Evolutionary conservation across 1,284 basidiomycete genomes (phyloP), one percentile per base, ranked within the genome.

Genomic region (Marasmius tenuissimus): DNA sequence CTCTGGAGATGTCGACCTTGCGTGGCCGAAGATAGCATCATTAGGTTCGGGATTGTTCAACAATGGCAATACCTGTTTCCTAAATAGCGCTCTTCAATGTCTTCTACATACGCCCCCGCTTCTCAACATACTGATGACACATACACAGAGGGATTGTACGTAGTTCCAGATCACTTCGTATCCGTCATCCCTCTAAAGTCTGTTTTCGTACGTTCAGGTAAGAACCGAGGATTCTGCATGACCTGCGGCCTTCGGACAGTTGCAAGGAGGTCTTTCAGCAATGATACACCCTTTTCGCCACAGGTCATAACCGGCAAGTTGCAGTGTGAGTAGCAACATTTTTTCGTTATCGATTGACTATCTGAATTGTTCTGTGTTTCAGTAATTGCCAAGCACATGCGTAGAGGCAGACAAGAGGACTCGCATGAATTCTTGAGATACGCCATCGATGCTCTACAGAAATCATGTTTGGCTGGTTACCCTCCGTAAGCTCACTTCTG

Each of bases 391-490:
- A 96, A 95, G 73, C 91, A 94, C 66, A 88, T 99, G 83, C 87
- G 90, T 56, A 85, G 81, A 72, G 94, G 94, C n/a, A 81, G 95
- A 65, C 97, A 99, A 76, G 97, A 99, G 74, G 97, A 99, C 74
- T 91, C 97, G 3, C 97, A 99, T 75, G 97, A 99, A 75, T 99
- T 99, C 71, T 85, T 99, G 58, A 89, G 97, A 35, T 97, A 98
- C 75, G 88, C 93, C 27, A 88, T 98, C 40, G 97, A 99, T 70
- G 91, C 91, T 33, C 75, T 98, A 59, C 96, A 98, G 75, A 93
- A 90, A 70, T 87, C 91, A 9, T 94, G 92, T 72, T 79, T 97
- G 58, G 84, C 85, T 50, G 91, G 88, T 22, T 75, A 85, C 57
- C 80, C 90, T 61, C 85, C 88, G 91, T 94, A 72, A 68, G 86